Evolutionary conservation across 2,329 filamentous ascomycete species (phyloP).

Genomic region (Fusarium citri): DNA sequence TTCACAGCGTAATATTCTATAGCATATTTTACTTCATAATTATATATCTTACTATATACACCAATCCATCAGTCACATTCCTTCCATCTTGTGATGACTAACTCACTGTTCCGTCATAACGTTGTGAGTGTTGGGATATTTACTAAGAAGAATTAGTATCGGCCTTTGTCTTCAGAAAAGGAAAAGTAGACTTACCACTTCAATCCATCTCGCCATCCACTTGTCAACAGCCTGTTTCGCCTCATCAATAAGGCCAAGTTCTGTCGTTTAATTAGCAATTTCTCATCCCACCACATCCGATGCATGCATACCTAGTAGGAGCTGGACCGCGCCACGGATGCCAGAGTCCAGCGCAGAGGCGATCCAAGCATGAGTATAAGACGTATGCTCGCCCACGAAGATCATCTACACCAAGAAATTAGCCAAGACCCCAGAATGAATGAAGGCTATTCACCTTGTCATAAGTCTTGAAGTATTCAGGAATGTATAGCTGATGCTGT

Average conservation of each 20-base stretch:
- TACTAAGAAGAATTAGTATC: not conserved
- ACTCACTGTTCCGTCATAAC: too few species aligned
- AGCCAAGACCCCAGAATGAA: rapidly evolving
- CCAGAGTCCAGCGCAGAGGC: conserved; percentile 14
- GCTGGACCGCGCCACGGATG: conserved; percentile 3
- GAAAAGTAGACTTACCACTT: not conserved
- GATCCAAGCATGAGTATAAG: conserved; percentile 21
- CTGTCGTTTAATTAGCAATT: rapidly evolving
- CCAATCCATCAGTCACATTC: rapidly evolving
- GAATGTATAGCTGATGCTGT: conserved; percentile 18
- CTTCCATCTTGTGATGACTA: rapidly evolving
- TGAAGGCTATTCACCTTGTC: not conserved
- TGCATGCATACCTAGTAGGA: not conserved
- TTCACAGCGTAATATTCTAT: not conserved
- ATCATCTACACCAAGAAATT: not conserved
- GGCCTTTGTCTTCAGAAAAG: rapidly evolving
- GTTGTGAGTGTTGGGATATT: rapidly evolving
- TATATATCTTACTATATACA: not conserved
- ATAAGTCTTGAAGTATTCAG: conserved; percentile 19
- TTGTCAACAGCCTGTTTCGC: conserved; percentile 10
- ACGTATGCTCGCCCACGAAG: conserved; percentile 18
- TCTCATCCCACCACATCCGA: rapidly evolving
- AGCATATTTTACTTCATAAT: rapidly evolving
- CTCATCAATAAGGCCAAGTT: conserved; percentile 17
- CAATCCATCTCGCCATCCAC: conserved; percentile 29